These are phyloP conservation scores for Tylopilus sp. DNA, from an alignment of 768 basidiomycete species.

Conservation along the genomic window DNA sequence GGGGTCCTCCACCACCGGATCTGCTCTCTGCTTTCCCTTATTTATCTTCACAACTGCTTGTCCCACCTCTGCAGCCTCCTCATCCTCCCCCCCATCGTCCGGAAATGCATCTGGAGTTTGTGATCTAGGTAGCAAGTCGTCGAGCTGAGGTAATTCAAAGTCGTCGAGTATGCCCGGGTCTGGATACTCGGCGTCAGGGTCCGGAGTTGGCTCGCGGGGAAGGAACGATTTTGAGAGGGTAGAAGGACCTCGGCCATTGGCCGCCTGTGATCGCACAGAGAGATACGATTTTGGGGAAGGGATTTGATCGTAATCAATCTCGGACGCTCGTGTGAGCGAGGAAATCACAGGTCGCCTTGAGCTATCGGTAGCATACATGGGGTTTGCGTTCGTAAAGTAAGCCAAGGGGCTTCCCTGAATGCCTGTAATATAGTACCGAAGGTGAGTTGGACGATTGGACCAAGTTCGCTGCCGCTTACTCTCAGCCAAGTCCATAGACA, in stretches of 20 bases:
- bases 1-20: constrained; percentile 14
- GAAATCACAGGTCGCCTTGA: constrained; percentile 36
- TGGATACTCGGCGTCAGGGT: constrained; percentile 25
- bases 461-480: constrained; percentile 44
- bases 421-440: constrained; percentile 13
- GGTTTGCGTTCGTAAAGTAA: constrained; percentile 34
- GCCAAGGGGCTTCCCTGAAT: constrained; percentile 31
- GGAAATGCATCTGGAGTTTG: constrained; percentile 50
- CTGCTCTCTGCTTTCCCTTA: constrained; percentile 42
- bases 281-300: constrained; percentile 51
- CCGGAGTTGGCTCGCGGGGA: constrained; percentile 18
- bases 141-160: constrained; percentile 19
- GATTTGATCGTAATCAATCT: constrained; percentile 58
- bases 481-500: constrained; percentile 75
- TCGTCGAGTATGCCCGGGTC: constrained; percentile 25
- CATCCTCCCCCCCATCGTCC: constrained; percentile 34
- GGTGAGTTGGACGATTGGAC: constrained; percentile 2
- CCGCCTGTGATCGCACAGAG: constrained; percentile 29
- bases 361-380: constrained; percentile 38
- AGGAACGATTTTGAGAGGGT: constrained; percentile 29
- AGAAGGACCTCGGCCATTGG: constrained; percentile 36
- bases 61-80: constrained; percentile 32
- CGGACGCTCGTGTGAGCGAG: constrained; percentile 48
- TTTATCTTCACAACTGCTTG: constrained; percentile 28
- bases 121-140: constrained; percentile 31